Evolutionary conservation across 2,329 filamentous ascomycete species (phyloP), one percentile per base, ranked within the genome.

Genomic region (Stagonosporopsis tanaceti): DNA sequence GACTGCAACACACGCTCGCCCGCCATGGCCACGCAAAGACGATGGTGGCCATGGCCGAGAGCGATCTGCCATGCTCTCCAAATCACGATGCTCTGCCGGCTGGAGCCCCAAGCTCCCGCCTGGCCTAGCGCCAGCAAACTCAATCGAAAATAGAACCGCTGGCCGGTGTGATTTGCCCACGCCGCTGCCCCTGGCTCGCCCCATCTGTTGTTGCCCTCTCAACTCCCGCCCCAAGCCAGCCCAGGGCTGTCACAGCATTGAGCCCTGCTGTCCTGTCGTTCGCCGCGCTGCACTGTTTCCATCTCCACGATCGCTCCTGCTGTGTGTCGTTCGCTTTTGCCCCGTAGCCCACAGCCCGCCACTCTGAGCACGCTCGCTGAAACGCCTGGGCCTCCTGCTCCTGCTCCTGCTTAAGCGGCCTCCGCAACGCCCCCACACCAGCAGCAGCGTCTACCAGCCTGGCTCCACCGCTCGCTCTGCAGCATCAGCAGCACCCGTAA

Each of bases 391-490:
- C 42, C 41, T 40, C 32, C 34, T 48, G 54, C 47, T 39, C 48
- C 54, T 57, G 42, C 46, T 39, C 54, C 54, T 57, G 42, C 52
- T 41, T 24, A 6, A n/a, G 14, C 54, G 34, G 38, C 34, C 48
- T 14, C 54, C 45, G 44, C 54, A 53, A 25, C 48, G n/a, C 54
- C 54, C 54, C 54, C 54, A 53, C 54, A 53, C 27, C 53, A 57
- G 25, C 54, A 47, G n/a, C 54, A 47, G n/a, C 54, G 40, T n/a
- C 38, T 30, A 34, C 41, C n/a, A 15, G 25, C 32, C 37, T n/a
- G 28, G 30, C 48, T 52, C 48, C 54, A 50, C 39, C 48, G 39
- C 48, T 50, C 44, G 40, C 46, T 46, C 48, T 24, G 28, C 20
- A 45, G 27, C 54, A 57, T 30, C 47, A 46, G 24, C 47, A 51